These are phyloP conservation scores for Colletotrichum cordylinicola DNA, from an alignment of 2,329 filamentous ascomycete species.

Conservation along the genomic window DNA sequence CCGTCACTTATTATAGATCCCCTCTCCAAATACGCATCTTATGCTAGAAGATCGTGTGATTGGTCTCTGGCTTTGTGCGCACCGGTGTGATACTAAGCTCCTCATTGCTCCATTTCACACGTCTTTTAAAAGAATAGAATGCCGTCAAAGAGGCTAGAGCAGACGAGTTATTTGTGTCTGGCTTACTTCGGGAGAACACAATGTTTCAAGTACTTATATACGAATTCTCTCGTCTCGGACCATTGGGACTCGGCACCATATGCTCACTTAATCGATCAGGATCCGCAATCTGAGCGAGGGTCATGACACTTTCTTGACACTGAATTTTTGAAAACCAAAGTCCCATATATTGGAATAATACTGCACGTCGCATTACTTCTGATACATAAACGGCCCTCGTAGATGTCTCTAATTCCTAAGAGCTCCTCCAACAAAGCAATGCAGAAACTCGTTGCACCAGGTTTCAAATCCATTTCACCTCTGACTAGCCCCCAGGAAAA, in stretches of 20 bases:
- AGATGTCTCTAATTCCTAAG: not conserved
- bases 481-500: not conserved
- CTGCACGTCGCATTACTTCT: accelerated
- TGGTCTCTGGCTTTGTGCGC: accelerated
- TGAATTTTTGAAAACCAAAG: not conserved
- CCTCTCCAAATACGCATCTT: not conserved
- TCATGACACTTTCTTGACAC: not conserved
- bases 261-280: not conserved
- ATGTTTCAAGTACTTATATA: not conserved
- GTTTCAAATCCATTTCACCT: not conserved
- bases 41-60: not conserved
- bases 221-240: not conserved
- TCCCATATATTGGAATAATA: accelerated
- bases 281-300: not conserved
- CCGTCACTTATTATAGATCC: not conserved
- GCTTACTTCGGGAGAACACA: too few relatives aligned
- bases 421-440: not conserved
- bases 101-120: accelerated
- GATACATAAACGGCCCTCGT: accelerated
- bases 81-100: accelerated
- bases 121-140: too few relatives aligned
- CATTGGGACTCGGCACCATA: not conserved
- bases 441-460: accelerated
- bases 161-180: too few relatives aligned
- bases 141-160: too few relatives aligned